Evolutionary conservation across 495 filamentous ascomycete genomes (phyloP).

Genomic region (Aspergillus incahuasiensis): DNA sequence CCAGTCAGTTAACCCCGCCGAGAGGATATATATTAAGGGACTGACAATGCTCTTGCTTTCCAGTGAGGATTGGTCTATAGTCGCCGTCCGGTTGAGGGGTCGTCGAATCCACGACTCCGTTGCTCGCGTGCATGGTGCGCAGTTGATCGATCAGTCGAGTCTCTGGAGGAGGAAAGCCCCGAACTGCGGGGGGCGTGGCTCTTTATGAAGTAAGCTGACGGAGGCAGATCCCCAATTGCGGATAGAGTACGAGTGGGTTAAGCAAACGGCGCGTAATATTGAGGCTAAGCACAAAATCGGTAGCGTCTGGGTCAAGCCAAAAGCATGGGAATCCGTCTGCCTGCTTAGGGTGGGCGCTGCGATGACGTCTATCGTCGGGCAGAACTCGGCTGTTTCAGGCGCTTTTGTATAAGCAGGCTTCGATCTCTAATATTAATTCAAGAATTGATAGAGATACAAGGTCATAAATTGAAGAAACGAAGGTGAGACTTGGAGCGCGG

Average conservation of each 20-base stretch:
- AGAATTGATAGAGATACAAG: not conserved
- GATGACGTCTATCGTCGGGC: constrained; percentile 17
- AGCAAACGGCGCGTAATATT: constrained; percentile 2
- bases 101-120: constrained; percentile 1
- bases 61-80: constrained; percentile 64
- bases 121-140: constrained; percentile 16
- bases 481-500: not conserved
- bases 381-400: not conserved
- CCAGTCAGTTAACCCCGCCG: constrained; percentile 21
- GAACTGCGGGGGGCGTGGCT: not conserved
- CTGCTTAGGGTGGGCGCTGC: constrained; percentile 14
- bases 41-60: constrained; percentile 97
- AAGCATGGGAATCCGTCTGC: constrained; percentile 24
- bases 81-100: not conserved
- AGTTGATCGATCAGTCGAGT: constrained; percentile 1
- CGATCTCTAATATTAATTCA: constrained; percentile 1
- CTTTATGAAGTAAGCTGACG: constrained; percentile 7
- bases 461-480: not conserved
- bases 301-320: constrained; percentile 10
- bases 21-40: not conserved
- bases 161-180: not conserved
- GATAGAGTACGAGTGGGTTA: not conserved
- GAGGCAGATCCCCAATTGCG: not conserved
- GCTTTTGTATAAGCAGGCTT: not conserved
- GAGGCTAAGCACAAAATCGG: constrained; percentile 5